Evolutionary conservation across 2,329 filamentous ascomycete species (phyloP).

Genomic region (Escovopsis sp.): DNA sequence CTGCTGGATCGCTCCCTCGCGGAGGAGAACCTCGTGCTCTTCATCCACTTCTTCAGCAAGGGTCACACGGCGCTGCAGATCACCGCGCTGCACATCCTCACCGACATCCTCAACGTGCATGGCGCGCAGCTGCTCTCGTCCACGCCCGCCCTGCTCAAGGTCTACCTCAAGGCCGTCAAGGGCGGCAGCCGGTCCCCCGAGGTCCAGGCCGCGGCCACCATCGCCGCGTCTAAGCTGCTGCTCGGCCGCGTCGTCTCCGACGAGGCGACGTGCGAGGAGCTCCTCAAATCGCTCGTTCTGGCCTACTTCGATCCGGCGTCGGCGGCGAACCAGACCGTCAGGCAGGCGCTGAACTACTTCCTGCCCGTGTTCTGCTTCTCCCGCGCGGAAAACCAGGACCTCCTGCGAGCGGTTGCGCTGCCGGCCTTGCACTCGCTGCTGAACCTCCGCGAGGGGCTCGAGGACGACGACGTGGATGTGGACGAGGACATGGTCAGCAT

Average conservation of each 20-base stretch:
- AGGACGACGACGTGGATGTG: slow-evolving; percentile 62
- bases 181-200: slow-evolving; percentile 51
- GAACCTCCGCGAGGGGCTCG: slow-evolving; percentile 54
- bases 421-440: slow-evolving; percentile 61
- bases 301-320: slow-evolving; percentile 84
- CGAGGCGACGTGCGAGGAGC: slow-evolving; percentile 46
- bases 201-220: slow-evolving; percentile 68
- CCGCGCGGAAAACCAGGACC: slow-evolving; percentile 62
- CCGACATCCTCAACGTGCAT: slow-evolving; percentile 83
- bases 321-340: slow-evolving; percentile 60
- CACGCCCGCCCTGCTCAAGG: slow-evolving; percentile 59
- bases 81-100: slow-evolving; percentile 79
- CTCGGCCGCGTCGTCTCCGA: slow-evolving; percentile 67
- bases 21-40: slow-evolving; percentile 79
- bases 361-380: slow-evolving; percentile 89
- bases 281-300: slow-evolving; percentile 73
- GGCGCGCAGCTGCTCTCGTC: slow-evolving; percentile 59
- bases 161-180: slow-evolving; percentile 72
- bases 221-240: slow-evolving; percentile 73
- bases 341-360: slow-evolving; percentile 85
- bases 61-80: slow-evolving; percentile 82
- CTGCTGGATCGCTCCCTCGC: slow-evolving; percentile 83
- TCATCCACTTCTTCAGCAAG: slow-evolving; percentile 91
- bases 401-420: slow-evolving; percentile 62
- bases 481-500: slow-evolving; percentile 67